Evolutionary conservation across 2,329 filamentous ascomycete genomes (phyloP).

Genomic region (Cordyceps cateniannulata): DNA sequence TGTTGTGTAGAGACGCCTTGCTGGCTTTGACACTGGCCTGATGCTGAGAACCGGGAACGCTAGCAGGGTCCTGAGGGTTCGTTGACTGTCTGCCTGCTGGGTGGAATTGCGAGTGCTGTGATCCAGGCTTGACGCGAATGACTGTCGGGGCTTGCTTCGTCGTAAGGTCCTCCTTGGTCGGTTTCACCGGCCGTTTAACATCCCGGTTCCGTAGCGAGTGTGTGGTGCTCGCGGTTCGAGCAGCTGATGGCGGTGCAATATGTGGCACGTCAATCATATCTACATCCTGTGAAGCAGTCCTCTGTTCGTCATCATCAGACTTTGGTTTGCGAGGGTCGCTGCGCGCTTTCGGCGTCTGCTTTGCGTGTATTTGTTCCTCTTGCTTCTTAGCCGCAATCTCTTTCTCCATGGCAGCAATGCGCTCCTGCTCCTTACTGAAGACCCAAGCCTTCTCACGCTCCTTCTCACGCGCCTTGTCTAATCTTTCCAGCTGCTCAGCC

Average conservation of each 20-base stretch:
- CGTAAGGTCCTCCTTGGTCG: slow-evolving; percentile 55
- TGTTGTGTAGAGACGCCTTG: slow-evolving; percentile 56
- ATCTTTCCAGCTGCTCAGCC: slow-evolving; percentile 53
- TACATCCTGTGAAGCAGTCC: slow-evolving; percentile 35
- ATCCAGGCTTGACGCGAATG: slow-evolving; percentile 63
- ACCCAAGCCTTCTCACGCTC: slow-evolving; percentile 61
- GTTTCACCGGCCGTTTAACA: slow-evolving; percentile 54
- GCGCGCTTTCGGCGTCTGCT: slow-evolving; percentile 37
- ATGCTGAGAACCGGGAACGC: slow-evolving; percentile 27
- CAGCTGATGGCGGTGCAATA: slow-evolving; percentile 53
- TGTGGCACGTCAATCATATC: slow-evolving; percentile 53
- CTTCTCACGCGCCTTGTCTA: slow-evolving; percentile 63
- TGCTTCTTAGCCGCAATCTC: slow-evolving; percentile 48
- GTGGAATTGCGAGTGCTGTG: slow-evolving; percentile 54
- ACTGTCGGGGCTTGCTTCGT: slow-evolving; percentile 61
- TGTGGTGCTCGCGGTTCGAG: slow-evolving; percentile 44
- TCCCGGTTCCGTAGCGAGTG: slow-evolving; percentile 45
- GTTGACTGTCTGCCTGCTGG: slow-evolving; percentile 52
- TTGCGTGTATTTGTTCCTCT: slow-evolving; percentile 35
- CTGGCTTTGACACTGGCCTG: slow-evolving; percentile 59
- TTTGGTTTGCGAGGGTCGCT: slow-evolving; percentile 48
- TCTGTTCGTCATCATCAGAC: slow-evolving; percentile 26
- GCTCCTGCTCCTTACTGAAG: slow-evolving; percentile 53
- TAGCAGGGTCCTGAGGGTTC: slow-evolving; percentile 42
- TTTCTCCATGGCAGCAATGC: slow-evolving; percentile 45